Base-by-base conservation (phyloP, 2,329 filamentous ascomycete genomes). In the Teratosphaeria nubilosa region DNA sequence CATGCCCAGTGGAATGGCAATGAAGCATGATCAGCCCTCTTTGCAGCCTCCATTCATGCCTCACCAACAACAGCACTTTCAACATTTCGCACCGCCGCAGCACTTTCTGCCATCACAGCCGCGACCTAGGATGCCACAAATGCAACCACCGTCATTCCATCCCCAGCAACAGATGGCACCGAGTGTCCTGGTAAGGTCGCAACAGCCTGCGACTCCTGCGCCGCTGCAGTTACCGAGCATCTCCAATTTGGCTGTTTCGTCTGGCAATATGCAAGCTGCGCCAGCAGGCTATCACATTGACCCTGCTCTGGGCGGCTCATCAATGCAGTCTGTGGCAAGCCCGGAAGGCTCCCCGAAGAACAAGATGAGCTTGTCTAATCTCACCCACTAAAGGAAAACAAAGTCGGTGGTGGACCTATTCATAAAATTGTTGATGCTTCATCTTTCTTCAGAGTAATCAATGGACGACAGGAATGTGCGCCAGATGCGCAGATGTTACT, bases 331-430 rank as follows among this genome's bases (percentile, higher is more conserved):
- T 7, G 61, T 63, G 54, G 63, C 59, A 37, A 64, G 63, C 45
- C 69, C 62, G 20, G 69, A 70, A 7, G 71, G 65, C 58, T 72
- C 70, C 37, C 71, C 71, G 25, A 68, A 68, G 63, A 69, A 72
- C 58, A 72, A 72, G 65, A 73, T 73, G 71, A 70, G 69, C 62
- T 63, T 73, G 22, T 72, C 70, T 16, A 71, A 72, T 57, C 67
- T 73, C 50, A 72, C 69, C 4, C 67, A 69, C 58, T 70, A 58
- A 59, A 30, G 6, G 20, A 13, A 16, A 16, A 7, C 20, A 16
- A 41, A 7, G 7, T 10, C 22, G 41, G n/a, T 22, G 41, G 4
- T 48, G 41, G 20, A 32, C 54, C n/a, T 20, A 51, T 20, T 25
- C 20, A n/a, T 48, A 48, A 10, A 3, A 48, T 9, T 22, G 41